Evolutionary conservation across 176 grass and related monocot species (phyloP).

Genomic region (sorghum (Sorghum bicolor)): Sorghum_bicolor_NCBIv3 NC_012872.2:61147001-61147500

Average conservation of each 20-base stretch:
- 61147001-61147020: too few relatives aligned
- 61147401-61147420: too few relatives aligned
- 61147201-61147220: not conserved
- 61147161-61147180: slow-evolving; percentile 11
- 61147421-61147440: not conserved
- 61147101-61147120: not conserved
- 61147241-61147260: not conserved
- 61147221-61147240: not conserved
- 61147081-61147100: not conserved
- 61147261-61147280: not conserved
- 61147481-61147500: not conserved
- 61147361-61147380: slow-evolving; percentile 27
- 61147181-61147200: not conserved
- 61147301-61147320: not conserved
- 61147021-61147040: too few relatives aligned
- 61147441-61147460: not conserved
- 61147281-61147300: not conserved
- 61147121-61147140: not conserved
- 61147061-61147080: not conserved
- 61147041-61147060: not conserved
- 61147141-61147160: not conserved
- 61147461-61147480: too few relatives aligned
- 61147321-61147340: not conserved
- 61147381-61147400: not conserved
- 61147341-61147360: not conserved